Evolutionary conservation across 1,139 yeast species (phyloP).

Genomic region (Pichia cactophila): DNA sequence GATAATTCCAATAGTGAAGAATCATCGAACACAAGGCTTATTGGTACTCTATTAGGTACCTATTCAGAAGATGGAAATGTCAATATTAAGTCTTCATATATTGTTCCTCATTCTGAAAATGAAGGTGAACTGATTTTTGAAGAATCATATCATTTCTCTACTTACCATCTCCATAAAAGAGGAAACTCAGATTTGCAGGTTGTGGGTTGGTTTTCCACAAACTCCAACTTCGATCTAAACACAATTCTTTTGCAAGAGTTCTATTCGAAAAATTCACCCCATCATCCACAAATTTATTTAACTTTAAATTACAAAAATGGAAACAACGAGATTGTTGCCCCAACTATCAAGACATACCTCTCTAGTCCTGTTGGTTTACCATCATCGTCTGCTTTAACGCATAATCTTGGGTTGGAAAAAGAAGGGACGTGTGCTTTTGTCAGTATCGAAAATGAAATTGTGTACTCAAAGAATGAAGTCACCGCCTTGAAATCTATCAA

Average conservation of each 20-base stretch:
- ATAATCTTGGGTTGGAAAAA: slow-evolving; percentile 35
- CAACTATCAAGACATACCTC: slow-evolving; percentile 57
- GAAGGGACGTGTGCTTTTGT: slow-evolving; percentile 69
- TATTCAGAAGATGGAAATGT: slow-evolving; percentile 83
- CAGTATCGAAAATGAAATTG: slow-evolving; percentile 65
- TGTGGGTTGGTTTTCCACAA: slow-evolving; percentile 84
- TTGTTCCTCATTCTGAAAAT: slow-evolving; percentile 78
- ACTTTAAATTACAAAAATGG: slow-evolving; percentile 45
- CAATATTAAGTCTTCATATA: slow-evolving; percentile 69
- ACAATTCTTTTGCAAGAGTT: slow-evolving; percentile 84
- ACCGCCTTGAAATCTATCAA: slow-evolving; percentile 42
- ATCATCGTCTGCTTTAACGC: slow-evolving; percentile 34
- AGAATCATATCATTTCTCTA: slow-evolving; percentile 63
- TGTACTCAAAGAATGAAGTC: slow-evolving; percentile 52
- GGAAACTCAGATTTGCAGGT: slow-evolving; percentile 76
- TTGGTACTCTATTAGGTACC: slow-evolving; percentile 76
- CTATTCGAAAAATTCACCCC: slow-evolving; percentile 63
- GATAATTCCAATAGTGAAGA: slow-evolving; percentile 29
- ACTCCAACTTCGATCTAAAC: slow-evolving; percentile 57
- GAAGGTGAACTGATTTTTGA: slow-evolving; percentile 70
- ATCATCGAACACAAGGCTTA: slow-evolving; percentile 45
- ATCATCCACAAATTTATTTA: slow-evolving; percentile 70
- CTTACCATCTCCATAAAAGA: slow-evolving; percentile 67
- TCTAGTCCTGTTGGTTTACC: slow-evolving; percentile 64
- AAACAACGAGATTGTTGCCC: slow-evolving; percentile 34